These are phyloP conservation scores for Herpotrichia juniperi DNA, from an alignment of 2,329 filamentous ascomycete genomes.

Conservation along the genomic window DNA sequence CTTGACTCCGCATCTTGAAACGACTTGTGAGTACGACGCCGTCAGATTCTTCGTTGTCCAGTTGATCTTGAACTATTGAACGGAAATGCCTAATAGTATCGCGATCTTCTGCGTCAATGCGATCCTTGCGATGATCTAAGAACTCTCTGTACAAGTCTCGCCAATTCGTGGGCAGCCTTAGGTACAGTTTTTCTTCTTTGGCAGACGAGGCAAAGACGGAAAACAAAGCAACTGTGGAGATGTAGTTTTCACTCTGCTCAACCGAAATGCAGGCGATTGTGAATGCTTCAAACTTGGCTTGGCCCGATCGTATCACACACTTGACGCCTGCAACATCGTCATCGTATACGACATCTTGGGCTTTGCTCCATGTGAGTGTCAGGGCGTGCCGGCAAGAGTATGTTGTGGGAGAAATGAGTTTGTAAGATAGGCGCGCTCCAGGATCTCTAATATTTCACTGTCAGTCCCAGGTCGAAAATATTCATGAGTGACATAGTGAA, in stretches of 20 bases:
- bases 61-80: slow-evolving; percentile 69
- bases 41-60: slow-evolving; percentile 60
- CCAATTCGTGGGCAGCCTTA: slow-evolving; percentile 80
- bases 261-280: slow-evolving; percentile 74
- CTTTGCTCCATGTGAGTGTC: slow-evolving; percentile 78
- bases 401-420: slow-evolving; percentile 71
- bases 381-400: slow-evolving; percentile 80
- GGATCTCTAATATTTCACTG: slow-evolving; percentile 63
- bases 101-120: slow-evolving; percentile 74
- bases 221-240: slow-evolving; percentile 83
- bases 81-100: slow-evolving; percentile 71
- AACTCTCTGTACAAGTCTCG: slow-evolving; percentile 86
- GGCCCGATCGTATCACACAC: slow-evolving; percentile 52
- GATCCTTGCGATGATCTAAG: slow-evolving; percentile 70
- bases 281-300: slow-evolving; percentile 73
- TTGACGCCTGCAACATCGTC: slow-evolving; percentile 51
- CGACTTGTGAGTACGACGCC: slow-evolving; percentile 74
- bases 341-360: slow-evolving; percentile 61
- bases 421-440: slow-evolving; percentile 69
- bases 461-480: not conserved
- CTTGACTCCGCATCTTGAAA: slow-evolving; percentile 61
- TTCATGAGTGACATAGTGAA: not conserved
- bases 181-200: slow-evolving; percentile 84
- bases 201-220: slow-evolving; percentile 76
- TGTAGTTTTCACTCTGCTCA: slow-evolving; percentile 85